Base-by-base conservation (phyloP, 768 basidiomycete species). In the Clitopilus hobsonii region DNA sequence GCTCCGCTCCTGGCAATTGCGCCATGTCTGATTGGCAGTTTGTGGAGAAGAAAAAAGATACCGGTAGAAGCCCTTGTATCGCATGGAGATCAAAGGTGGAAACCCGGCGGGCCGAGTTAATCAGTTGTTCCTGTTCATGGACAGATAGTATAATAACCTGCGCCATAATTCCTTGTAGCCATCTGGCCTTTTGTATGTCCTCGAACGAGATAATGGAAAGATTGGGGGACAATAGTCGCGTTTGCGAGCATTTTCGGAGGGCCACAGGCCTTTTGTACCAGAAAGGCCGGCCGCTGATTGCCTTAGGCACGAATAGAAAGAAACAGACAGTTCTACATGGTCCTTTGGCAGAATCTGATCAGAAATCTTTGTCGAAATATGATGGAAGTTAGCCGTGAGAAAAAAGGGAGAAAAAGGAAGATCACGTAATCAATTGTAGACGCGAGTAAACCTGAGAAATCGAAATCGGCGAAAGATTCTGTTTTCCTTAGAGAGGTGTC, bases 391-490 rank as follows among this genome's bases (percentile, higher is more conserved):
- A 11, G 22, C 8, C 41, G 41, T 45, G 41, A 20, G 41, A 45
- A 45, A 23, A 45, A 16, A 45, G 11, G 41, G 8, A 20, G 3
- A 23, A 45, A 45, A 45, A 23, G 22, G 41, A 45, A 20, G 41
- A 6, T 45, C 5, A 45, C 41, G 41, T 45, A 45, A 45, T 45
- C 41, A 16, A 60, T n/a, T 54, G 55, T 45, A 49, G 56, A 52
- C 54, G 54, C 59, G 59, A 56, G 60, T 54, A 58, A 56, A 57
- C 59, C 61, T 62, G 61, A 60, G 59, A 60, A 60, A 47, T 55
- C 57, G 59, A 56, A 55, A 51, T 6, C 38, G 50, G 50, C 36
- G 36, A 36, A 50, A 54, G 51, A 60, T 56, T 51, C 61, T 58
- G 56, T 57, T 62, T 62, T 56, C 54, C 54, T 49, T 54, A 50